Evolutionary conservation across 1,284 basidiomycete genomes (phyloP).

Genomic region (Rhodotorula sp.): DNA sequence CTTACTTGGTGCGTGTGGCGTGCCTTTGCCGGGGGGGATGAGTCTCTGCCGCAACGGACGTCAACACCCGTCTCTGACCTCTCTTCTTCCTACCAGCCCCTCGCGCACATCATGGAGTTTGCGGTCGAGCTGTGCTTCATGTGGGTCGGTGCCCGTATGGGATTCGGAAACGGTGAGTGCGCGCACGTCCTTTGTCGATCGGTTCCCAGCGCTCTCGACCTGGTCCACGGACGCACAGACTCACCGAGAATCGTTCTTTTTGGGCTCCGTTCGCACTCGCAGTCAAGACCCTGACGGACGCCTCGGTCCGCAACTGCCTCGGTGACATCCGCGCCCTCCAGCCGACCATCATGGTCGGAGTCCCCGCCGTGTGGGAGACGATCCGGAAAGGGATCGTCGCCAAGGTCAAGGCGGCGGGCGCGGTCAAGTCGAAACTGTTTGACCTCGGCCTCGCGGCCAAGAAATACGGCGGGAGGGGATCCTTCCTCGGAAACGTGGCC

Average conservation of each 20-base stretch:
- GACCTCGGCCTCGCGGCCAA: slow-evolving; percentile 66
- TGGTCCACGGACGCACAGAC: background rate
- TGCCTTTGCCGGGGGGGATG: too few species aligned
- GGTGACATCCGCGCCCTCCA: slow-evolving; percentile 81
- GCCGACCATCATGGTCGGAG: slow-evolving; percentile 84
- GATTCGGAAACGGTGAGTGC: slow-evolving; percentile 65
- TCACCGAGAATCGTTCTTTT: background rate
- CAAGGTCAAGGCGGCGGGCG: slow-evolving; percentile 66
- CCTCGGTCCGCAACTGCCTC: slow-evolving; percentile 80
- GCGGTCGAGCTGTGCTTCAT: slow-evolving; percentile 65
- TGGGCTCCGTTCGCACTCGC: background rate
- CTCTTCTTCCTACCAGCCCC: slow-evolving; percentile 21
- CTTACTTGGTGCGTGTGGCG: slow-evolving; percentile 75
- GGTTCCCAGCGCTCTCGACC: background rate
- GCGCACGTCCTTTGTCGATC: background rate
- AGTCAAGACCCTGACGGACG: slow-evolving; percentile 87
- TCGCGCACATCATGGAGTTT: slow-evolving; percentile 58
- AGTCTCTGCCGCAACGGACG: too few species aligned
- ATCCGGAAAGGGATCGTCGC: slow-evolving; percentile 83
- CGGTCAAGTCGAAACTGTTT: slow-evolving; percentile 71
- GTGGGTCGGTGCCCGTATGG: slow-evolving; percentile 59
- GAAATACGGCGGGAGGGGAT: slow-evolving; percentile 51
- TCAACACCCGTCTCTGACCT: background rate
- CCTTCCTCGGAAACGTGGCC: slow-evolving; percentile 55
- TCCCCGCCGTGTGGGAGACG: slow-evolving; percentile 65